phyloP scores from a whole-genome alignment of 495 filamentous ascomycete species.

The Tuber brumale region DNA sequence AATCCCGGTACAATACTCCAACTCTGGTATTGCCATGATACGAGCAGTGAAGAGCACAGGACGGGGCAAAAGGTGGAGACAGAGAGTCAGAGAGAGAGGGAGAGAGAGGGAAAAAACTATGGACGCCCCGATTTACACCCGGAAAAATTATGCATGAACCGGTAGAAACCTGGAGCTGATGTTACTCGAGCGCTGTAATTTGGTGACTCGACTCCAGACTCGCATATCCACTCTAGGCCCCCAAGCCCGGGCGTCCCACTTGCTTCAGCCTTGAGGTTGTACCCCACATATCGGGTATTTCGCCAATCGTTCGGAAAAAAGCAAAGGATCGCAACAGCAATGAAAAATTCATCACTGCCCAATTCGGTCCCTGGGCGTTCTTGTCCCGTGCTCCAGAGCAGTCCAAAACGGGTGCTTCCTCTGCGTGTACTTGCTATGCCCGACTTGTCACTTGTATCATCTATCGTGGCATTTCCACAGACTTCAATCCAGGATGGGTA shows the following conservation, averaged over 20 bases:
- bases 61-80: neutral
- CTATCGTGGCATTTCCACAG: neutral
- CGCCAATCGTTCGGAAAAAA: constrained; percentile 28
- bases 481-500: neutral
- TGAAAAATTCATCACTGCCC: neutral
- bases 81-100: neutral
- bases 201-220: constrained; percentile 11
- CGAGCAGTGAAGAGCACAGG: neutral
- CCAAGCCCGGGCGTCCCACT: constrained; percentile 4
- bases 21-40: neutral
- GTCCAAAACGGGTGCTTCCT: neutral
- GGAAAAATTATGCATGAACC: constrained; percentile 21
- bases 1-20: neutral
- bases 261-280: constrained; percentile 3
- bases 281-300: constrained; percentile 22
- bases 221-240: constrained; percentile 9
- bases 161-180: constrained; percentile 21
- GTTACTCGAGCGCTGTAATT: neutral
- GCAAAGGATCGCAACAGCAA: constrained; percentile 4
- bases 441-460: neutral
- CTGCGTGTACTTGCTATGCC: neutral
- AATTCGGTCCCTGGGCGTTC: neutral
- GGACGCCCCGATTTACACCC: neutral
- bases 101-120: neutral
- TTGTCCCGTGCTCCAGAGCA: neutral